Base-by-base conservation (phyloP, 1,284 basidiomycete species). In the Ganoderma lucidum region DNA sequence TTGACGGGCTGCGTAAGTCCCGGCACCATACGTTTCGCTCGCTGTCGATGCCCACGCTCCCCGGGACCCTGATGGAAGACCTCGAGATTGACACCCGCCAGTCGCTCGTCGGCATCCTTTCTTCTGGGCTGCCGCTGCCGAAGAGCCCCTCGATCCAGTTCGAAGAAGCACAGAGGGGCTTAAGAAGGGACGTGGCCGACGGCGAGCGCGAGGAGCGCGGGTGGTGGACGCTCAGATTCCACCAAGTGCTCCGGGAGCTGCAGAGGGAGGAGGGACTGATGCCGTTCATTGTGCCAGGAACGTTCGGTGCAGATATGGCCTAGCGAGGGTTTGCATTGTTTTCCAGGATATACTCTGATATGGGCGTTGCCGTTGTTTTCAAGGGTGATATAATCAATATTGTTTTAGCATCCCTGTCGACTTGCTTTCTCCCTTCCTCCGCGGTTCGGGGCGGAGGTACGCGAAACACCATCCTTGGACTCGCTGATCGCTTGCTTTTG, bases 171-270 rank as follows among this genome's bases (percentile, higher is more conserved):
- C 32, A 67, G 35, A 65, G 63, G 17, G 74, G 79, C 39, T 72
- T 75, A 10, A 32, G 59, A 3, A 59, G 63, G 41, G 62, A 80
- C 64, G 70, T 72, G 12, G 79, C 78, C 35, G 79, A 82, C 63
- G 83, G 83, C 65, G 93, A 94, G 75, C 80, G 91, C 53, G 90
- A 93, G 77, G 91, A 94, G 74, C 83, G 93, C 0, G 90, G 88
- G 3, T 95, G 92, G 91, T 95, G 93, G 93, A 85, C 89, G 3
- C 75, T 90, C 64, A 82, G 92, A 56, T 94, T 94, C 74, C 89
- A 90, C 73, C 87, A 92, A 72, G 88, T 93, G 6, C 81, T 91
- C 70, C 79, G 81, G 41, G 90, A 92, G 76, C 76, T 89, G 73
- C 81, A 83, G 68, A 67, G 79, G 70, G 75, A 77, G 63, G 76